A percentile compares a stretch with the other conserved stretches of the same genome.
Conservation (phyloP, 1,284 basidiomycete species). For the Mixia osmundae region DNA sequence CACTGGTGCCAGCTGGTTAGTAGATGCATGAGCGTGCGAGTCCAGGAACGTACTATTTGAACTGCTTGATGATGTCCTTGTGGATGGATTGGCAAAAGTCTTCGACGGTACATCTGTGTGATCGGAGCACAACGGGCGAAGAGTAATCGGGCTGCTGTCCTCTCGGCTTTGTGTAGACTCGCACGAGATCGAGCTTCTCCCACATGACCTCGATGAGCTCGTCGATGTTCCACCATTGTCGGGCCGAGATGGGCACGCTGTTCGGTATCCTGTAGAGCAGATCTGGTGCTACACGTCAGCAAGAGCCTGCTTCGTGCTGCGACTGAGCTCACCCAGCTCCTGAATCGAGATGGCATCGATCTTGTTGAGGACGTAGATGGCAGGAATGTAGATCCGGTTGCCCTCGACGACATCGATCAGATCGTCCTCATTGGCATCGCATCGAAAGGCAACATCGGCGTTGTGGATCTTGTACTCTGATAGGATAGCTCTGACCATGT, state of each 20-base stretch:
- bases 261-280: conserved; percentile 74
- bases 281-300: conserved; percentile 27
- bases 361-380: conserved; percentile 41
- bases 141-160: conserved; percentile 74
- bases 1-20: conserved; percentile 24
- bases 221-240: conserved; percentile 89
- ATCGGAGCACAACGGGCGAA: conserved; percentile 39
- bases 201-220: conserved; percentile 79
- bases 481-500: conserved; percentile 88
- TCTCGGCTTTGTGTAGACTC: conserved; percentile 74
- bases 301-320: background rate
- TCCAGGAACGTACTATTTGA: conserved; percentile 34
- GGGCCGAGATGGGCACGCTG: conserved; percentile 79
- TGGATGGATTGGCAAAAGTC: conserved; percentile 53
- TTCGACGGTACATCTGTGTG: conserved; percentile 37
- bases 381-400: conserved; percentile 74
- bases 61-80: conserved; percentile 75
- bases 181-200: conserved; percentile 63
- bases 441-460: conserved; percentile 79
- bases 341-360: conserved; percentile 98
- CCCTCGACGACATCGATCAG: conserved; percentile 58
- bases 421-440: conserved; percentile 86
- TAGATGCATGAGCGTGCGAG: background rate
- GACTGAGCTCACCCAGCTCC: conserved; percentile 35
- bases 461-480: conserved; percentile 75